Base-by-base conservation (phyloP, 163 green algal genomes). In the Prototheca cutis region DNA sequence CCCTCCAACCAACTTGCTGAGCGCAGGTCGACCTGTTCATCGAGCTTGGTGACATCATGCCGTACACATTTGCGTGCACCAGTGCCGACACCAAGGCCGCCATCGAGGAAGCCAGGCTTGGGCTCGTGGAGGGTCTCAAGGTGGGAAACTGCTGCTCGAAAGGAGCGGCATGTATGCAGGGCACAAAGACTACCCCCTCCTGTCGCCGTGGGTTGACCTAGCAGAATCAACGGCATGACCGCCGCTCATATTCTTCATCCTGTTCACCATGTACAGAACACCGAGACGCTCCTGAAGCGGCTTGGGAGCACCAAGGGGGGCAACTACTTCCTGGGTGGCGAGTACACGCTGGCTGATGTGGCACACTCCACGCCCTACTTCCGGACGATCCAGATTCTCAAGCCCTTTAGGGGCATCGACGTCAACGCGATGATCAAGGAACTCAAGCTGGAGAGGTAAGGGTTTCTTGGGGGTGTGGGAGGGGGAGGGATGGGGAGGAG, bases 361-460 rank as follows among this genome's bases (percentile, higher is more conserved):
- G 30, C 8, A 45, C 36, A 33, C 33, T 51, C 42, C 13, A 17
- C 42, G 10, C 42, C 10, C 10, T 27, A 27, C 17, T 23, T 25
- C 17, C 42, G 42, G 18, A 23, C 17, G 10, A 23, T 51, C 10
- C 42, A 51, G 18, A 5, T n/a, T 5, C 42, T 51, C 10, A 51
- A 51, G 17, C 18, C 36, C 55, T 59, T 39, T 36, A 47, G 55
- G 6, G 55, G 47, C 33, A 6, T 69, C 4, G 62, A 69, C 55
- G 27, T 60, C 21, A 45, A n/a, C 15, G 55, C 6, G 2, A 7
- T 69, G 19, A 53, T 63, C n/a, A n/a, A 33, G 33, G 34, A 59
- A 25, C 25, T 34, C 33, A 52, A 58, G 32, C 32, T 58, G 19
- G 53, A 58, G 53, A 68, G 62, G 62, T 68, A 53, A 32, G 33